phyloP scores from a whole-genome alignment of 1,284 basidiomycete species.

The Xanthoconium separans region DNA sequence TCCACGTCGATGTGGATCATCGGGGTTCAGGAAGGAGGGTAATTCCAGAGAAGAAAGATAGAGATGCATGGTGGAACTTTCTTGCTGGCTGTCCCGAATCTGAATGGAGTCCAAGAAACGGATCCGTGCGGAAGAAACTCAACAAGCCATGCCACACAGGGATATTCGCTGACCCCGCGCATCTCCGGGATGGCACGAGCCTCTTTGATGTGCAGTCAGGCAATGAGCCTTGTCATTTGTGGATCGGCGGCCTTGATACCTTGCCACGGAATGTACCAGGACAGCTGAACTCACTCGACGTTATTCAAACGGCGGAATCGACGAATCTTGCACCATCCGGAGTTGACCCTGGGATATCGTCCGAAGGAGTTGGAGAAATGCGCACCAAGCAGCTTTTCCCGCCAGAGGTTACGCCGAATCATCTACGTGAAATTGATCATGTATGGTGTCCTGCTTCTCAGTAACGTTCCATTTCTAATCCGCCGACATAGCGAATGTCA shows the following conservation, averaged over 20 bases:
- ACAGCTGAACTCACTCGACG: not conserved
- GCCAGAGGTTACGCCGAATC: conserved; percentile 42
- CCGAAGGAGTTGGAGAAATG: not conserved
- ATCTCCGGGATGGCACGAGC: conserved; percentile 2
- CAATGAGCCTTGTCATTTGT: not conserved
- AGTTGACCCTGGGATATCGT: not conserved
- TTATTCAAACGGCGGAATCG: not conserved
- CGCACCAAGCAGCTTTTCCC: conserved; percentile 5
- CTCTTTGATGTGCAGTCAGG: conserved; percentile 5
- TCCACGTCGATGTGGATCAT: conserved; percentile 41
- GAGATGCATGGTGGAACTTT: conserved; percentile 79
- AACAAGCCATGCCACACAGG: conserved; percentile 32
- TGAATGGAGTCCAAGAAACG: conserved; percentile 53
- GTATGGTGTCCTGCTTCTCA: conserved; percentile 38
- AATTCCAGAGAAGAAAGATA: conserved; percentile 67
- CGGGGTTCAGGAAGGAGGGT: conserved; percentile 31
- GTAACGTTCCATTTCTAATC: conserved; percentile 9
- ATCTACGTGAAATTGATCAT: conserved; percentile 62
- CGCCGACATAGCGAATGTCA: conserved; percentile 51
- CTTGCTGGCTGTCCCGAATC: conserved; percentile 63
- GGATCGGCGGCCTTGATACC: not conserved
- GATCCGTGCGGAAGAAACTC: conserved; percentile 27
- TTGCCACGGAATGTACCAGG: not conserved
- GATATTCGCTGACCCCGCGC: conserved; percentile 35
- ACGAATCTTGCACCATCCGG: not conserved